phyloP scores from a whole-genome alignment of 225 moss, liverwort and hornwort species.

The Polytrichum commune region DNA sequence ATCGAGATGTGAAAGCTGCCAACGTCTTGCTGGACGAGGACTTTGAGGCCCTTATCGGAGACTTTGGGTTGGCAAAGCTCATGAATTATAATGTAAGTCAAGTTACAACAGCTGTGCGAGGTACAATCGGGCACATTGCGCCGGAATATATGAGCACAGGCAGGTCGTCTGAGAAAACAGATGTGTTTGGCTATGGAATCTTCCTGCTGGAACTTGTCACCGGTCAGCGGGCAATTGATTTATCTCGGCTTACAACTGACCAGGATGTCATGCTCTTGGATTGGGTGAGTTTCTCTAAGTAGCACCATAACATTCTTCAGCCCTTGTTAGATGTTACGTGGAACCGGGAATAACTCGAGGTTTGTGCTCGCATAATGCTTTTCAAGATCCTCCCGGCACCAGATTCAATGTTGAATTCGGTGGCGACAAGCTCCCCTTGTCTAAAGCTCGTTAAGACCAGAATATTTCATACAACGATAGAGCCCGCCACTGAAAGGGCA shows the following conservation, averaged over 20 bases:
- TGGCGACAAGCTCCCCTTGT: too few relatives aligned
- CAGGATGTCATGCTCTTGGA: constrained; percentile 27
- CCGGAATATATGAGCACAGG: constrained; percentile 21
- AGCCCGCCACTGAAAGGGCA: too few relatives aligned
- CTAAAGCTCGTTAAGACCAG: not conserved
- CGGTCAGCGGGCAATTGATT: constrained; percentile 23
- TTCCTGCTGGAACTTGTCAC: constrained; percentile 24
- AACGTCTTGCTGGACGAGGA: constrained; percentile 23
- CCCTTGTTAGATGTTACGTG: not conserved
- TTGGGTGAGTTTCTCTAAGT: constrained; percentile 4
- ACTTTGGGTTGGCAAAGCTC: constrained; percentile 29
- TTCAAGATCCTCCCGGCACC: too few relatives aligned
- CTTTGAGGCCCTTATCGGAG: constrained; percentile 25
- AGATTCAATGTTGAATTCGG: too few relatives aligned
- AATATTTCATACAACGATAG: too few relatives aligned
- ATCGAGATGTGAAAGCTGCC: constrained; percentile 28
- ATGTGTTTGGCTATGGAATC: constrained; percentile 27
- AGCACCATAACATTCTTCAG: not conserved
- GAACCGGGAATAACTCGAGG: too few relatives aligned
- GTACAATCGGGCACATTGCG: constrained; percentile 26
- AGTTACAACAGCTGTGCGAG: constrained; percentile 29
- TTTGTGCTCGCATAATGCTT: too few relatives aligned
- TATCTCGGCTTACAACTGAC: constrained; percentile 11
- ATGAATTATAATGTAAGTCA: constrained; percentile 16
- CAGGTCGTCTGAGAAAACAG: constrained; percentile 24